phyloP scores from a whole-genome alignment of 768 basidiomycete species.

The Boletus sp. region DNA sequence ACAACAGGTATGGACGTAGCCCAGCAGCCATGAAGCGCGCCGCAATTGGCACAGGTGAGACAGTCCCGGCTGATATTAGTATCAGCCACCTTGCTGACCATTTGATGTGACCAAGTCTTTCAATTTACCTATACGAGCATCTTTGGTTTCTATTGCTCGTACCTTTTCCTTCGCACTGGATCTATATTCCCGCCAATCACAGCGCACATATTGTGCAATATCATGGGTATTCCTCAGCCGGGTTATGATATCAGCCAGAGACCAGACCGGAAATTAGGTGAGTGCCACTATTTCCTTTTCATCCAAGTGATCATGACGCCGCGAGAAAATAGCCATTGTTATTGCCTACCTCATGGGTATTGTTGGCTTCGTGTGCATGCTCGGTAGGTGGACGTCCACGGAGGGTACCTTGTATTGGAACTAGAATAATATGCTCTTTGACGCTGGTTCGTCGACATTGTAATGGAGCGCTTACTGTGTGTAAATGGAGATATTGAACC shows the following conservation, averaged over 20 bases:
- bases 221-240: constrained; percentile 86
- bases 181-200: constrained; percentile 76
- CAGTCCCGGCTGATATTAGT: background rate
- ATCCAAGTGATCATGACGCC: constrained; percentile 9
- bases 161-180: constrained; percentile 81
- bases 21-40: constrained; percentile 63
- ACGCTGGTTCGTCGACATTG: constrained; percentile 11
- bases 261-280: constrained; percentile 52
- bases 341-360: constrained; percentile 60
- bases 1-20: constrained; percentile 70
- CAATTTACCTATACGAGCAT: constrained; percentile 90
- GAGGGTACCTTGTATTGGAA: constrained; percentile 45
- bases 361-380: constrained; percentile 50
- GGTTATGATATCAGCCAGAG: constrained; percentile 51
- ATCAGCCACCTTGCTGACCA: constrained; percentile 14
- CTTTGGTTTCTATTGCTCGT: constrained; percentile 87
- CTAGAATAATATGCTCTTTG: constrained; percentile 5
- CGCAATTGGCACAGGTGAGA: constrained; percentile 51
- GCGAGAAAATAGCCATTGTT: constrained; percentile 46
- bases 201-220: constrained; percentile 90
- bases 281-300: constrained; percentile 27
- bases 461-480: background rate
- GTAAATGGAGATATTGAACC: constrained; percentile 8
- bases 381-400: constrained; percentile 50
- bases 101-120: constrained; percentile 52